Evolutionary conservation across 495 filamentous ascomycete species (phyloP).

Genomic region (Corynascus novoguineensis): DNA sequence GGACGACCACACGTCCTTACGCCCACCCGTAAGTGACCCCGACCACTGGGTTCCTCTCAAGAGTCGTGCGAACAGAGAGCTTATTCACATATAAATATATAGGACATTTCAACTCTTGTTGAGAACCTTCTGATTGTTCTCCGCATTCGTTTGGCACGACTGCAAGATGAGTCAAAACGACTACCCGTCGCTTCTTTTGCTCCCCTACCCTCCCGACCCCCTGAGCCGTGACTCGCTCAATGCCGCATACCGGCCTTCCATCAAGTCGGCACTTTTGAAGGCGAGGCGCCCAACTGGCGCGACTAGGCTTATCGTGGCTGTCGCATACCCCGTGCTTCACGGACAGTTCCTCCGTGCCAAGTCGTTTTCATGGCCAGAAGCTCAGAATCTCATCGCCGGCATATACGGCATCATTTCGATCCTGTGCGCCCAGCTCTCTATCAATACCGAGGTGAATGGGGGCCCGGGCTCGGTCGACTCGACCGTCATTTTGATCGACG

Average conservation of each 20-base stretch:
- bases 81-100: too few relatives aligned
- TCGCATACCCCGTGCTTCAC: conserved; percentile 50
- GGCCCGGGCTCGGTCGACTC: conserved; percentile 69
- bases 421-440: conserved; percentile 54
- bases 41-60: too few relatives aligned
- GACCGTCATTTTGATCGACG: conserved; percentile 66
- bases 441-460: conserved; percentile 54
- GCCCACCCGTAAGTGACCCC: too few relatives aligned
- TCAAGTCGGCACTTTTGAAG: conserved; percentile 42
- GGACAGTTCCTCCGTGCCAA: conserved; percentile 41
- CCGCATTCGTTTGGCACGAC: too few relatives aligned
- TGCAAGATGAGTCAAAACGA: conserved; percentile 19
- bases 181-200: conserved; percentile 50
- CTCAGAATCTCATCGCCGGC: conserved; percentile 66
- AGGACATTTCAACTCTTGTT: too few relatives aligned
- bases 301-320: conserved; percentile 47
- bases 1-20: too few relatives aligned
- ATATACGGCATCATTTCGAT: conserved; percentile 73
- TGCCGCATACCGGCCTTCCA: conserved; percentile 53
- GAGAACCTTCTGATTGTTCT: background rate
- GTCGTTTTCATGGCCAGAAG: conserved; percentile 50
- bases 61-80: too few relatives aligned
- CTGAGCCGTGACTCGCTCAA: conserved; percentile 41
- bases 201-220: conserved; percentile 51
- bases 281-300: conserved; percentile 36